A percentile compares a stretch with the other conserved stretches of the same genome.
Evolutionary conservation across 2,329 filamentous ascomycete genomes (phyloP).

Genomic region (Fonsecaea pedrosoi): DNA sequence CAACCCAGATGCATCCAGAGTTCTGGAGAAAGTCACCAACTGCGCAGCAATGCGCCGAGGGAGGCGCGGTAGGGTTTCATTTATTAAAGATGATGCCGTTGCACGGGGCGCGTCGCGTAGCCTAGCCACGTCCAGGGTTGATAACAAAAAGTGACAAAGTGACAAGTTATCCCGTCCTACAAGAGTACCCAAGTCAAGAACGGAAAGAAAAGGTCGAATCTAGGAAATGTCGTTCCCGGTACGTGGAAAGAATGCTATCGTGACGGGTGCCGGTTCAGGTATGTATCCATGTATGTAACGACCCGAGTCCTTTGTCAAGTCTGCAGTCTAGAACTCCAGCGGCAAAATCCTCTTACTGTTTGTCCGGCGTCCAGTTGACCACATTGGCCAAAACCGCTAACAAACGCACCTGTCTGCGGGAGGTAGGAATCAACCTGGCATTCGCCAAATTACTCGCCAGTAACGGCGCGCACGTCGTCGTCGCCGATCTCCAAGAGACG

Average conservation of each 20-base stretch:
- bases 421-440: conserved; percentile 52
- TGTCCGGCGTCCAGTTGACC: no score
- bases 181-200: neutral
- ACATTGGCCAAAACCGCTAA: no score
- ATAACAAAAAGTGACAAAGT: no score
- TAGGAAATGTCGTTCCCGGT: conserved; percentile 4
- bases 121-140: no score
- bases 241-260: conserved; percentile 25
- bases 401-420: neutral
- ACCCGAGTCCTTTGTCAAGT: neutral
- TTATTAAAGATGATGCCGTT: no score
- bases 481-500: conserved; percentile 53
- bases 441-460: conserved; percentile 51
- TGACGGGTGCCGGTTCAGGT: conserved; percentile 25
- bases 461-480: conserved; percentile 53
- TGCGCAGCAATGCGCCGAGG: no score
- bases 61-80: no score
- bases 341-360: neutral
- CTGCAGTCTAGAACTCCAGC: neutral
- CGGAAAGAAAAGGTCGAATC: neutral
- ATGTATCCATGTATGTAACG: neutral
- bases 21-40: no score
- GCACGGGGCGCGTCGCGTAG: no score
- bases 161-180: neutral
- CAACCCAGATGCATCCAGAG: no score